These are phyloP conservation scores for Suhomyces sp. DNA, from an alignment of 805 yeast genomes.

Conservation along the genomic window DNA sequence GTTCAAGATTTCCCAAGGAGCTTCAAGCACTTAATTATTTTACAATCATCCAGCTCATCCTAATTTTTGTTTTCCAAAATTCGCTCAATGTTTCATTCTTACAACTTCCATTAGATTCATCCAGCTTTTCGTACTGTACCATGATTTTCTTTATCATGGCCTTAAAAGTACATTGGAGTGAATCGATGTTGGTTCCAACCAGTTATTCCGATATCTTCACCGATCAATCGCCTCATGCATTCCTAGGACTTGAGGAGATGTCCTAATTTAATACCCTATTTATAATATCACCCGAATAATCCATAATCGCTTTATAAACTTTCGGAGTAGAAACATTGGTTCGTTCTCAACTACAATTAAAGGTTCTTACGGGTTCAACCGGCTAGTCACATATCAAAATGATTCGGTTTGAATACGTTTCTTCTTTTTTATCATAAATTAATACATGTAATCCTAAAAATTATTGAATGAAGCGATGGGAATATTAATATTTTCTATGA, in stretches of 20 bases:
- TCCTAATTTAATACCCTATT: background rate
- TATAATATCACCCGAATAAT: background rate
- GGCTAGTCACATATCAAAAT: background rate
- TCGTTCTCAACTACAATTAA: background rate
- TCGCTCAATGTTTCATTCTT: constrained; percentile 15
- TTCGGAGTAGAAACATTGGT: background rate
- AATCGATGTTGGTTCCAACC: constrained; percentile 1
- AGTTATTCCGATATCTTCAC: background rate
- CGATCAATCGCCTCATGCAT: constrained; percentile 4
- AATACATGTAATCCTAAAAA: background rate
- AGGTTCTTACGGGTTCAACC: background rate
- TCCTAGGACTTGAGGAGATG: background rate
- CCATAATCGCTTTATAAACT: background rate
- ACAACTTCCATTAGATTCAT: constrained; percentile 8
- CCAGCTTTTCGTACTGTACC: background rate
- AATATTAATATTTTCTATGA: background rate
- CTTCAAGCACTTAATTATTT: constrained; percentile 11
- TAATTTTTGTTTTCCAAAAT: constrained; percentile 16
- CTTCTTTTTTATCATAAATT: background rate
- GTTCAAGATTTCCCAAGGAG: constrained; percentile 8
- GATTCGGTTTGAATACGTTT: background rate
- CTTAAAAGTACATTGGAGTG: constrained; percentile 3
- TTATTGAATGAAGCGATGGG: background rate
- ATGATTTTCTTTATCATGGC: background rate
- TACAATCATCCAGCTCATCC: constrained; percentile 14